phyloP scores from a whole-genome alignment of 2,329 filamentous ascomycete genomes.

The Atkinsonella hypoxylon region DNA sequence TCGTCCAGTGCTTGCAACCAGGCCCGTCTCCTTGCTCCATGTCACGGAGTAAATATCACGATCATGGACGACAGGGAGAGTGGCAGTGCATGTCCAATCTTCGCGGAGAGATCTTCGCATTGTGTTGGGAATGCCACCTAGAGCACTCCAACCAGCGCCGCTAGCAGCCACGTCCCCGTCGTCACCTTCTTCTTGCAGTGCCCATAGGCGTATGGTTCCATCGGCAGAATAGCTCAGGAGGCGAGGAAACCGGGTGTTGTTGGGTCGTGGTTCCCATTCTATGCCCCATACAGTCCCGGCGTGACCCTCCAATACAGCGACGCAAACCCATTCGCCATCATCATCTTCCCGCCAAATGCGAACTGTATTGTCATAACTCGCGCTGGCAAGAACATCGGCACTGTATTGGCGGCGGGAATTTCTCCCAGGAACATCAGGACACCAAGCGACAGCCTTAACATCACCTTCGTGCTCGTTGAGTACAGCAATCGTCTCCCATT shows the following conservation, averaged over 20 bases:
- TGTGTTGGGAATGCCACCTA: conserved; percentile 71
- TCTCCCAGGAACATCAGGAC: conserved; percentile 51
- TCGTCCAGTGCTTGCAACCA: conserved; percentile 79
- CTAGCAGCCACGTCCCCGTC: conserved; percentile 12
- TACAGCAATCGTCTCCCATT: conserved; percentile 94
- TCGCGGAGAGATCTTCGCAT: conserved; percentile 71
- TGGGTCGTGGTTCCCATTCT: conserved; percentile 49
- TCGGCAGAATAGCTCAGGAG: conserved; percentile 83
- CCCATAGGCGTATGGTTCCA: conserved; percentile 68
- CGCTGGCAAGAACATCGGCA: conserved; percentile 68
- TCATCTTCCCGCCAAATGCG: conserved; percentile 80
- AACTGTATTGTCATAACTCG: conserved; percentile 90
- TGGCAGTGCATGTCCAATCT: conserved; percentile 66
- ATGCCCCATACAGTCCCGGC: conserved; percentile 81
- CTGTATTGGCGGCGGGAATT: conserved; percentile 35
- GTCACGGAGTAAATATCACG: conserved; percentile 72
- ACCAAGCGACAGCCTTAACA: conserved; percentile 91
- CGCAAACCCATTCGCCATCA: conserved; percentile 85
- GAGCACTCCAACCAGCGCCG: conserved; percentile 24
- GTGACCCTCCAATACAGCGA: conserved; percentile 70
- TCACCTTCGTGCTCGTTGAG: conserved; percentile 90
- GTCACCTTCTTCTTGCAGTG: conserved; percentile 32
- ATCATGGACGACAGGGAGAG: conserved; percentile 65
- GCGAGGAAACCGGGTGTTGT: conserved; percentile 39
- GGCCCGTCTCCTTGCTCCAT: conserved; percentile 69